phyloP scores from a whole-genome alignment of 306 rosid species.

The Datisca glomerata region DNA sequence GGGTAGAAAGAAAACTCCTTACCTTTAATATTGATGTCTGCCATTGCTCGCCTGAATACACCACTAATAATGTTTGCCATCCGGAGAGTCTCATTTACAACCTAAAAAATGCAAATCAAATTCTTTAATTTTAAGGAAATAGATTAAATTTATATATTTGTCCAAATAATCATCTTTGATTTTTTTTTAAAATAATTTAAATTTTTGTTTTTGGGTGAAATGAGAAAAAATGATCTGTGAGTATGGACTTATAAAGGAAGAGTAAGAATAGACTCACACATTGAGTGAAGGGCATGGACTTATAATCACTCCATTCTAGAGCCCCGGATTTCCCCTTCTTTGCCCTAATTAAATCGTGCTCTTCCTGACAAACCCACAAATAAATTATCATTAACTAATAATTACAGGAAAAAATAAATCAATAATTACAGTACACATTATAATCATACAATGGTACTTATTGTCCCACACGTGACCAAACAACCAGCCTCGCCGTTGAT shows the following conservation, averaged over 20 bases:
- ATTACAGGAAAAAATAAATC: too few relatives aligned
- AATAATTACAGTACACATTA: too few relatives aligned
- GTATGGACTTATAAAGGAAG: too few relatives aligned
- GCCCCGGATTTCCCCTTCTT: conserved; percentile 32
- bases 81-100: conserved; percentile 74
- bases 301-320: conserved; percentile 54
- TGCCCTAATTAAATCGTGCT: conserved; percentile 68
- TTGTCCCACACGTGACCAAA: too few relatives aligned
- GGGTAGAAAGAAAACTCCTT: too few relatives aligned
- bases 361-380: conserved; percentile 40
- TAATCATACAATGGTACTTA: too few relatives aligned
- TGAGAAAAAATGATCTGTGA: too few relatives aligned
- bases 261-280: conserved; percentile 70
- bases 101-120: conserved; percentile 21
- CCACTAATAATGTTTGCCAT: conserved; percentile 73
- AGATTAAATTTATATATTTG: too few relatives aligned
- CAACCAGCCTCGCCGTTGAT: too few relatives aligned
- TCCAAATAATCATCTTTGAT: too few relatives aligned
- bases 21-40: conserved; percentile 71
- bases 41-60: conserved; percentile 71
- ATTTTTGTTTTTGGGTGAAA: too few relatives aligned
- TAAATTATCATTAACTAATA: neutral
- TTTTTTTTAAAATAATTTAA: too few relatives aligned
- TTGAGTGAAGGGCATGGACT: conserved; percentile 91
- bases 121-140: neutral